Conservation (phyloP, 2,329 filamentous ascomycete genomes). For the Colletotrichum theobromicola region DNA sequence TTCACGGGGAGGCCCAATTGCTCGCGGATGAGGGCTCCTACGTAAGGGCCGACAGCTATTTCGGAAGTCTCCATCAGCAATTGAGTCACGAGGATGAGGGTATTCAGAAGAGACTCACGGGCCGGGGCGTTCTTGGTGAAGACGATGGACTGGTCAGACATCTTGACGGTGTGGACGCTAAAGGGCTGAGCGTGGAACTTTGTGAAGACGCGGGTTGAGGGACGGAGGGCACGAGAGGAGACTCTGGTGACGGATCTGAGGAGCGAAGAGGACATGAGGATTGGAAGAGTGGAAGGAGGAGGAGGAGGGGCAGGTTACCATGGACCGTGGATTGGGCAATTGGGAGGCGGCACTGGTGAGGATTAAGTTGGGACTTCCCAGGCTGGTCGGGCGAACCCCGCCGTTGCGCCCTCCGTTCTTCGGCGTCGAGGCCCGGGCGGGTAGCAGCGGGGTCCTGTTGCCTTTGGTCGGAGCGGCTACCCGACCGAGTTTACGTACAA, state of each 20-base stretch:
- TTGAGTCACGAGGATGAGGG: background rate
- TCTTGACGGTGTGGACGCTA: conserved; percentile 10
- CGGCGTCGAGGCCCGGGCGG: conserved; percentile 13
- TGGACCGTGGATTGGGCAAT: background rate
- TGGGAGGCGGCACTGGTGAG: background rate
- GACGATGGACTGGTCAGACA: conserved; percentile 46
- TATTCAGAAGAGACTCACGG: conserved; percentile 46
- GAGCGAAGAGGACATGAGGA: conserved; percentile 18
- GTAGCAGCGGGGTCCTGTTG: background rate
- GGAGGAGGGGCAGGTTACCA: background rate
- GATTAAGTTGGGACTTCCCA: background rate
- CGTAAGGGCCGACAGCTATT: conserved; percentile 67
- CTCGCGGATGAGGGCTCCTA: conserved; percentile 39
- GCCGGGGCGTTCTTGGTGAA: conserved; percentile 65
- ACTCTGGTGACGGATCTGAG: conserved; percentile 19
- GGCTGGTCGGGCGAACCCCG: conserved; percentile 3
- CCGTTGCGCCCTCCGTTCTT: conserved; percentile 20
- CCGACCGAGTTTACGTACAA: background rate
- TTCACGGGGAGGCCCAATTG: background rate
- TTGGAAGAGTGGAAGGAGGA: background rate
- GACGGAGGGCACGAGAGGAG: conserved; percentile 8
- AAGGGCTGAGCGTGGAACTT: background rate
- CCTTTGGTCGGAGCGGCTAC: background rate
- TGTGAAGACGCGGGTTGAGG: background rate
- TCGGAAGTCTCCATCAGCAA: conserved; percentile 9